Evolutionary conservation across 1,284 basidiomycete genomes (phyloP), one percentile per base, ranked within the genome.

Genomic region (Heliocybe sulcata): DNA sequence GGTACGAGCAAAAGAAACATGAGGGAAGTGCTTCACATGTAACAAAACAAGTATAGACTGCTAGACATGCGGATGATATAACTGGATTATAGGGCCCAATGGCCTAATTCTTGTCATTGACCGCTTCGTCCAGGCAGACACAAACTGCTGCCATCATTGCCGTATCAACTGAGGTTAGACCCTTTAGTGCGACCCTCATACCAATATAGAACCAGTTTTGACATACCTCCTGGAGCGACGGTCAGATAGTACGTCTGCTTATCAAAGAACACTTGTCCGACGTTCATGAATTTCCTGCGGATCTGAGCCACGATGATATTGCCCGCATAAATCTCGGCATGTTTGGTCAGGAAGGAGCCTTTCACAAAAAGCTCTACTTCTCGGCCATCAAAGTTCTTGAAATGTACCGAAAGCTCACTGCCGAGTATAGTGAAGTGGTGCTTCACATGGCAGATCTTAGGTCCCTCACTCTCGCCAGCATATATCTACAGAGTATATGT

Each of bases 111-210:
- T 52, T 29, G 29, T 52, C 26, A 35, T 52, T 52, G 3, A 27
- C 20, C 3, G 11, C 27, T 35, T 52, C 51, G 29, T 52, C 51
- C 51, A 52, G 22, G 51, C 51, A 52, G 27, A 52, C 27, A 26
- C 51, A 52, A 9, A 52, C 20, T 8, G 51, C 51, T 9, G 33
- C 29, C 20, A 52, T 23, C 33, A 52, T 20, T 23, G 51, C 27
- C n/a, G 22, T 12, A 23, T 52, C 51, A 4, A 52, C 51, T 52
- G 20, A 49, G 14, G 51, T 4, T 16, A 4, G 10, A 52, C 10
- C 3, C 3, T 52, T 52, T 6, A 31, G 29, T 3, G 22, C 8
- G 47, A n/a, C 20, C 11, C 49, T 11, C 45, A 23, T 31, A 31
- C n/a, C 20, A 52, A 23, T 19, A 33, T 14, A 33, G 33, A 3